Evolutionary conservation across 208 protist genomes (phyloP), one percentile per base, ranked within the genome.

Genomic region (Herpetomonas samuelpessoai): DNA sequence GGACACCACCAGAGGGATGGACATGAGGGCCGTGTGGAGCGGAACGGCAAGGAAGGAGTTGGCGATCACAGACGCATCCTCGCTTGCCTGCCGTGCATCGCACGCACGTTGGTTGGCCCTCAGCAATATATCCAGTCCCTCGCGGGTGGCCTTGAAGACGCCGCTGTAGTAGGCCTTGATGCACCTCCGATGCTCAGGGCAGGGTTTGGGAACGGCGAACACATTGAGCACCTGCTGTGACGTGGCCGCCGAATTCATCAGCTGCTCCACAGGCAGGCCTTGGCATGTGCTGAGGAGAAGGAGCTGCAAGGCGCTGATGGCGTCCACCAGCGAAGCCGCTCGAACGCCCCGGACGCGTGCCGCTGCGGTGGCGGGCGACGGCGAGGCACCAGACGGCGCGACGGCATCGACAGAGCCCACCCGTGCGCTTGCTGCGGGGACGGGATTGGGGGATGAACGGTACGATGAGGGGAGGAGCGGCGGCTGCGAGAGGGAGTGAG

Each of bases 241-340:
- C 26, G 47, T 39, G 45, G 18, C n/a, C 30, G 1, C 22, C 27
- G 41, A 3, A 6, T 26, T 27, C 55, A 9, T 35, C 28, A 58
- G 41, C 50, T 2, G n/a, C 38, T 47, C 29, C 28, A n/a, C 50
- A 10, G 12, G 51, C 29, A 44, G 67, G 50, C 65, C 64, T 48
- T 84, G 68, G 46, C 81, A 86, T 14, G 81, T 69, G 56, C 85
- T 79, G n/a, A 92, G 78, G 10, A 88, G 68, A 39, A 88, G 65
- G 25, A 92, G 65, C 48, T 92, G 85, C 54, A 92, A 61, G n/a
- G 74, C 74, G 21, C 79, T 77, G 46, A 86, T 74, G 19, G 81
- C 76, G 26, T 83, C 76, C 6, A 78, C 68, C 24, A 92, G 73
- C 7, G 70, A 65, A 9, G 55, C 25, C 28, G 67, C 54, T 25